Evolutionary conservation across 305 asterid genomes (phyloP).

Genomic region (Salvia sclarea): DNA sequence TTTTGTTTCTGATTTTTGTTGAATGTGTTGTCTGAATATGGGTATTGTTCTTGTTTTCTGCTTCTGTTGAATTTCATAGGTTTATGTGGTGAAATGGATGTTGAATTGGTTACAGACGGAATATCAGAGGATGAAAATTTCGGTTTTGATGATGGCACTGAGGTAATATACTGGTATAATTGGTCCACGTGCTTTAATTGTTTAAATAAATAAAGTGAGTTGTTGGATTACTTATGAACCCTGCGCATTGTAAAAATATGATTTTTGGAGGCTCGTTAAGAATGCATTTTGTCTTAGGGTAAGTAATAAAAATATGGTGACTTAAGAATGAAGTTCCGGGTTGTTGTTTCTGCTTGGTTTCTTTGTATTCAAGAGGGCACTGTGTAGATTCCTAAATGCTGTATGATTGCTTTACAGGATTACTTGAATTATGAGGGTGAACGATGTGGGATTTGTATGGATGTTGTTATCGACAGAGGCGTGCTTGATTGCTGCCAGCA

Average conservation of each 20-base stretch:
- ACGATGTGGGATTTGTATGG: slow-evolving; percentile 97
- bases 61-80: slow-evolving; percentile 31
- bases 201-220: slow-evolving; percentile 8
- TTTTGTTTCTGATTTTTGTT: background rate
- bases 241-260: slow-evolving; percentile 8
- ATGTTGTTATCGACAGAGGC: slow-evolving; percentile 86
- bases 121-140: slow-evolving; percentile 63
- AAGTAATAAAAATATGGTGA: slow-evolving; percentile 12
- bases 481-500: slow-evolving; percentile 99
- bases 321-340: slow-evolving; percentile 1
- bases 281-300: slow-evolving; percentile 14
- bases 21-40: background rate
- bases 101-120: slow-evolving; percentile 68
- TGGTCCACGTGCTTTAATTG: background rate
- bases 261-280: slow-evolving; percentile 12
- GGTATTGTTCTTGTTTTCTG: slow-evolving; percentile 19
- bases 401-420: slow-evolving; percentile 51
- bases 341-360: slow-evolving; percentile 20
- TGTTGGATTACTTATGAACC: slow-evolving; percentile 2
- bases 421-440: slow-evolving; percentile 72
- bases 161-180: slow-evolving; percentile 42
- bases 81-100: slow-evolving; percentile 63
- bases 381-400: slow-evolving; percentile 10
- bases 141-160: slow-evolving; percentile 55
- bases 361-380: slow-evolving; percentile 17